Evolutionary conservation across 768 basidiomycete species (phyloP), one percentile per base, ranked within the genome.

Genomic region (Lanmaoa pseudosensibilis): DNA sequence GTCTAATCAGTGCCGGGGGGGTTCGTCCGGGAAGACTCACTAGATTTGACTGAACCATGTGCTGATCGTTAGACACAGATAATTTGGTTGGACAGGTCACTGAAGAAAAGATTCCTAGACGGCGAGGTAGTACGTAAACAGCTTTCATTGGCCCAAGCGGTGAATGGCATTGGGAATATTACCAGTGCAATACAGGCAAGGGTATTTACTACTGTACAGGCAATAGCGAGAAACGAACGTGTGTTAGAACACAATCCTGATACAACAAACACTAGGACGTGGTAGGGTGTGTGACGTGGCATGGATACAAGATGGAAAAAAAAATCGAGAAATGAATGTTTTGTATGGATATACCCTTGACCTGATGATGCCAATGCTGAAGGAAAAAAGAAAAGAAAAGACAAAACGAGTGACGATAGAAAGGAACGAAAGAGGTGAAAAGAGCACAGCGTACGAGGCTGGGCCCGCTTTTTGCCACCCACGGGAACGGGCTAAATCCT

Each of bases 251-350:
- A 60, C 39, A 36, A 39, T 33, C 47, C 19, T 37, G 54, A 46
- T 56, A 58, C 54, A 67, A 53, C 50, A 49, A 18, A 46, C 27
- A 30, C 27, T 23, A 44, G 30, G 25, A 45, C 19, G 41, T 58
- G 41, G 47, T 45, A 18, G 39, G 27, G 19, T 32, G 43, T 40
- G 52, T 27, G 45, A 27, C 39, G 44, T 50, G 34, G 27, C 52
- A 55, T 65, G 53, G 33, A 62, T 66, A 58, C 65, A 67, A 53
- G 23, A 44, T 51, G 46, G 9, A 40, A 43, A 10, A 40, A 50
- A 15, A 27, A 27, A 27, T n/a, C 27, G 33, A 46, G 21, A 57
- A 50, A 37, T 45, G 57, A 57, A n/a, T 48, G 50, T 43, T 47
- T 50, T n/a, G 30, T 44, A 61, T 56, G 47, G 45, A 63, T 55